Evolutionary conservation across 495 filamentous ascomycete species (phyloP), one percentile per base, ranked within the genome.

Genomic region (Aspergillus bertholletiae): DNA sequence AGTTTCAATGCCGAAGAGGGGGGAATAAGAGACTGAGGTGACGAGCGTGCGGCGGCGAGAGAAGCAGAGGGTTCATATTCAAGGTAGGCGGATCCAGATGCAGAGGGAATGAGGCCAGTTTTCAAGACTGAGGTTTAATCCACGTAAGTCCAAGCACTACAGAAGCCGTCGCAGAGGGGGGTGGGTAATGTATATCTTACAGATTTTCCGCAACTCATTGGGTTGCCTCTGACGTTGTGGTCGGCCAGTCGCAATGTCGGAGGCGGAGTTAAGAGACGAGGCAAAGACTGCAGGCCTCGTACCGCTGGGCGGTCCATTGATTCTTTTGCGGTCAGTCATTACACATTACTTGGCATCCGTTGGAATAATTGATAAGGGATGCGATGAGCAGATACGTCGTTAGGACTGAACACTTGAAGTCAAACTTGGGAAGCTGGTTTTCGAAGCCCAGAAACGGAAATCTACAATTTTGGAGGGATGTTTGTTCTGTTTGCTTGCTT

Each of bases 1-100:
- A 98, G 78, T 70, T 98, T 98, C 61, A 97, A 76, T 26, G 89
- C 84, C 8, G 84, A 81, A 37, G 80, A 73, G 45, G 73, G 65
- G 23, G 76, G 67, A 45, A 76, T 73, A 49, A 83, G 66, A 48
- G 73, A 79, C 55, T 74, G 70, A 40, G 70, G 64, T 7, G 68
- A 69, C 23, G 80, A 76, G 43, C 78, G 78, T 18, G 75, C 72
- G 43, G 74, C 72, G 24, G 75, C 66, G 30, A 75, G 70, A 39
- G 80, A 67, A 30, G 80, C 61, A 3, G 84, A 80, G 28, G 78
- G 77, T 68, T 87, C 84, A 53, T 96, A 83, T 76, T 98, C 94
- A 53, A 96, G 79, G 65, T 97, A 98, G 49, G 95, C 88, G 26
- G 92, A 97, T 46, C 94, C 94, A 21, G 90, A 90, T 7, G 95